Conservation (phyloP, 2,329 filamentous ascomycete genomes). For the Calonectria ilicicola region DNA sequence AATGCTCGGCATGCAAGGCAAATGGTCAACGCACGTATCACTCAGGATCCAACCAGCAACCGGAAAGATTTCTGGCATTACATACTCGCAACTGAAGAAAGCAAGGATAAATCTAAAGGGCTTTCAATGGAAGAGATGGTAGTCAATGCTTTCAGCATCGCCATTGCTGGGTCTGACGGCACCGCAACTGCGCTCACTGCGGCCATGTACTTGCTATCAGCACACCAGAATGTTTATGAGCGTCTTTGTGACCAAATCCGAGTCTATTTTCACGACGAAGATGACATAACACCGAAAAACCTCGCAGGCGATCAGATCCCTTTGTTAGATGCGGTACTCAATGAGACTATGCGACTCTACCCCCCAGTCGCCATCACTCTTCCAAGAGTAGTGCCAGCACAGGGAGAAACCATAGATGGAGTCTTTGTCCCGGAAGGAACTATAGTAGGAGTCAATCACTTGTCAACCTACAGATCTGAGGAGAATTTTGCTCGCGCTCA, state of each 20-base stretch:
- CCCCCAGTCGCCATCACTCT: constrained; percentile 35
- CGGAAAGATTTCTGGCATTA: constrained; percentile 39
- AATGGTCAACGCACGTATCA: constrained; percentile 32
- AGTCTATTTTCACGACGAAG: constrained; percentile 14
- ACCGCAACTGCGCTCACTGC: constrained; percentile 32
- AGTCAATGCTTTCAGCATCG: constrained; percentile 36
- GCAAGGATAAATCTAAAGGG: constrained; percentile 3
- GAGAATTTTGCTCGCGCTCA: constrained; percentile 21
- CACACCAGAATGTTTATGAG: constrained; percentile 8
- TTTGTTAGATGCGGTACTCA: constrained; percentile 30
- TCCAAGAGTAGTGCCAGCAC: constrained; percentile 23
- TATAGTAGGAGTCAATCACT: constrained; percentile 32
- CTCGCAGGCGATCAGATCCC: constrained; percentile 16
- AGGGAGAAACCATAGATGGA: constrained; percentile 27
- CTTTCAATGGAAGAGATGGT: constrained; percentile 33
- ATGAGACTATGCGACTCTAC: constrained; percentile 33
- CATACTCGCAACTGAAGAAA: constrained; percentile 26
- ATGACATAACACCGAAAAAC: constrained; percentile 6
- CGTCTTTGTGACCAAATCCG: constrained; percentile 15
- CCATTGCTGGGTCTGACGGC: constrained; percentile 35
- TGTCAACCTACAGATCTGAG: constrained; percentile 26
- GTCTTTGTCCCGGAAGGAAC: constrained; percentile 31
- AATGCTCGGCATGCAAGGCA: constrained; percentile 30
- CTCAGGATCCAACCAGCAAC: constrained; percentile 29
- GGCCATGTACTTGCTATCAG: constrained; percentile 20